Evolutionary conservation across 768 basidiomycete species (phyloP).

Genomic region (Termitomyces sp.): DNA sequence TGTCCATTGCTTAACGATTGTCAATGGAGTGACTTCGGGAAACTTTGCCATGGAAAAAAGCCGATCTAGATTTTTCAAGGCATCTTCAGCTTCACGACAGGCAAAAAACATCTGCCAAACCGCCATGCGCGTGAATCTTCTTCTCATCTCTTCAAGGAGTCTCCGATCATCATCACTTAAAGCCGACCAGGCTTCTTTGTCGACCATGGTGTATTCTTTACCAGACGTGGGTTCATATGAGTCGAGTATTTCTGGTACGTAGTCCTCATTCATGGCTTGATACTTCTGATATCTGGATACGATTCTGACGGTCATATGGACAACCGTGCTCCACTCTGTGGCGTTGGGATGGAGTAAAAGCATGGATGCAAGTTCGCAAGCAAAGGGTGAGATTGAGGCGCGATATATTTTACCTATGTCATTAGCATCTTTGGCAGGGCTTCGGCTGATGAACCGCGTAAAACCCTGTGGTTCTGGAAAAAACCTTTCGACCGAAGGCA

Average conservation of each 20-base stretch:
- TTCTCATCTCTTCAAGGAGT: not conserved
- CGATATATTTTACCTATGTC: not conserved
- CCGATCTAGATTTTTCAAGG: not conserved
- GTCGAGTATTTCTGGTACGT: not conserved
- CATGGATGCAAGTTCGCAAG: constrained; percentile 2
- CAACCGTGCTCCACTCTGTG: not conserved
- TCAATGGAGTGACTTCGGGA: not conserved
- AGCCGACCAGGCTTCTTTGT: not conserved
- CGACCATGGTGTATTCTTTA: not conserved
- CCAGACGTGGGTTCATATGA: not conserved
- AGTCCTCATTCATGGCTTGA: not conserved
- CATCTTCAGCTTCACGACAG: constrained; percentile 1
- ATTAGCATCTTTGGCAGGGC: not conserved
- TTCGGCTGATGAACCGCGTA: not conserved
- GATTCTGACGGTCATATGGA: not conserved
- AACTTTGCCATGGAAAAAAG: not conserved
- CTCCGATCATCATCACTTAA: not conserved
- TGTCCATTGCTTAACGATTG: not conserved
- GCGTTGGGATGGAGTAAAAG: constrained; percentile 1
- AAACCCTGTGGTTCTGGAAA: not conserved
- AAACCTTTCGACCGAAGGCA: not conserved
- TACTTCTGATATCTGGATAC: not conserved
- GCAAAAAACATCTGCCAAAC: constrained; percentile 7
- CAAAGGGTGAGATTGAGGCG: not conserved
- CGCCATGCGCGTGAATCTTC: not conserved